Evolutionary conservation across 495 filamentous ascomycete genomes (phyloP), one percentile per base, ranked within the genome.

Genomic region (Pyronema omphalodes): DNA sequence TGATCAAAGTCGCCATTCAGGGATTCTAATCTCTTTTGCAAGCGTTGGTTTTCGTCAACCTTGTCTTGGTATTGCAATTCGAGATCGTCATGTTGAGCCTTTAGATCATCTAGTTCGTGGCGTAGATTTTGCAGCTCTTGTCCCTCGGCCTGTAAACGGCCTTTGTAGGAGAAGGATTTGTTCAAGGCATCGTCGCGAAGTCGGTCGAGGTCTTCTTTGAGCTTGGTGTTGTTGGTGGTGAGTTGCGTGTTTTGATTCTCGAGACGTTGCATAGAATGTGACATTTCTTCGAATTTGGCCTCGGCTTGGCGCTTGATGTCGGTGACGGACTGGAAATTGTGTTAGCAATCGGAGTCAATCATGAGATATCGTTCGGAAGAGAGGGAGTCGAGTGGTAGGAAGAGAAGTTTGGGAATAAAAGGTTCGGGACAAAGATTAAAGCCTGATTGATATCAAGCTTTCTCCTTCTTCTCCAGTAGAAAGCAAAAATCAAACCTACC

Each of bases 121-220:
- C 76, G 74, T 17, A 89, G 69, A 3, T 75, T 71, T 62, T 79
- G 81, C 54, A 84, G 80, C 60, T 88, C 84, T 14, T 84, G 75
- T 19, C 19, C 35, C 18, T 54, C 52, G 66, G 86, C 83, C 37
- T 82, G 75, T 46, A 77, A 81, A 11, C 85, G 71, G n/a, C 80
- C 82, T 63, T 81, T 88, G 29, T 81, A 81, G 18, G 76, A 80
- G 52, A 88, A 74, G 0, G 82, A 86, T 62, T 85, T 88, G 64
- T 87, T 80, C 7, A 80, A 73, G 72, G 87, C 78, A 58, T 89
- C 83, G 44, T 84, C 80, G 48, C 81, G 81, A 15, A 91, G 66
- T 64, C 87, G 63, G 33, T 67, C 63, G 17, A 65, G 59, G 14
- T 57, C 63, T 35, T 55, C 56, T 9, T 61, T 44, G 9, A 67